Evolutionary conservation across 768 basidiomycete genomes (phyloP).

Genomic region (Lentinula guzmanii): DNA sequence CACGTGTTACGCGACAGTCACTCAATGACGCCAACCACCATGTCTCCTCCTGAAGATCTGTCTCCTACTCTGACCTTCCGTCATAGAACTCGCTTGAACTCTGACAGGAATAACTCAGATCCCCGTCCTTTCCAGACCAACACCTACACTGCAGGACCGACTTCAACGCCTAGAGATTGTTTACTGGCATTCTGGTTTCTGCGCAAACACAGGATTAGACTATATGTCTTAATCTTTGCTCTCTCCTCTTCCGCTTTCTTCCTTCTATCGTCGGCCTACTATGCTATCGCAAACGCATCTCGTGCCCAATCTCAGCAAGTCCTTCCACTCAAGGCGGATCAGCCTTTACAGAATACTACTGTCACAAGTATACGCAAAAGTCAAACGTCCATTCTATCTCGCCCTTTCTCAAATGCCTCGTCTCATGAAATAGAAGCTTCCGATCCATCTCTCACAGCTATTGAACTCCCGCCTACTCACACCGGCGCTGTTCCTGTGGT

Average conservation of each 20-base stretch:
- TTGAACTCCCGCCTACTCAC: not conserved
- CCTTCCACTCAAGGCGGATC: not conserved
- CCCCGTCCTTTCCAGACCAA: not conserved
- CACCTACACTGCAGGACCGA: not conserved
- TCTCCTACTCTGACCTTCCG: not conserved
- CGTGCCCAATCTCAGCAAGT: not conserved
- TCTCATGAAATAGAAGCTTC: not conserved
- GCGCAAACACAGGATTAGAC: not conserved
- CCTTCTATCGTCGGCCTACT: not conserved
- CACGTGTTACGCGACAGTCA: not conserved
- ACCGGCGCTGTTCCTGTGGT: conserved; percentile 13
- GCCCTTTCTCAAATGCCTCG: not conserved
- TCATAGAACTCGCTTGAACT: not conserved
- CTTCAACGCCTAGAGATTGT: not conserved
- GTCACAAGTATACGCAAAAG: not conserved
- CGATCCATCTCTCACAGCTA: not conserved
- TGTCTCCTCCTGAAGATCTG: not conserved
- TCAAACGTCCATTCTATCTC: not conserved
- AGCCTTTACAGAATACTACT: not conserved
- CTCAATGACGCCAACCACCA: not conserved
- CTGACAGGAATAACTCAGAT: not conserved
- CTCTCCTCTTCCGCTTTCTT: not conserved
- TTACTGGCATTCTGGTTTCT: not conserved
- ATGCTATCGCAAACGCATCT: not conserved
- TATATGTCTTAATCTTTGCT: not conserved